Base-by-base conservation (phyloP, 2,329 filamentous ascomycete genomes). In the Chrysoporthe cubensis region DNA sequence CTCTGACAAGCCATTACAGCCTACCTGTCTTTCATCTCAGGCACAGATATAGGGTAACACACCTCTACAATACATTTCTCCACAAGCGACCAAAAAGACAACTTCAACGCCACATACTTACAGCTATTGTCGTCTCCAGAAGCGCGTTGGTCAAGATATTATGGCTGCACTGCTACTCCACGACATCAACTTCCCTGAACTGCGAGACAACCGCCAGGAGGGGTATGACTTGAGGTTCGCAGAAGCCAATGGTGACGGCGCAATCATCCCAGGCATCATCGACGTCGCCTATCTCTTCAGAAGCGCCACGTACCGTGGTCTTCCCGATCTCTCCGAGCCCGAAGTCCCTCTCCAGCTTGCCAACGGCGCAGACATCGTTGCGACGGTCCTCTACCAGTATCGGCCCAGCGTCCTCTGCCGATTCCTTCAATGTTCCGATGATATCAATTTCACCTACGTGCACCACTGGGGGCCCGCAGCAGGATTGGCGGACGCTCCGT, bases 301-400 rank as follows among this genome's bases (percentile, higher is more conserved):
- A 7, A 34, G 2, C 11, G 57, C n/a, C 8, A 2, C 57, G 1
- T 60, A 13, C 11, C 37, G 46, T 16, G 61, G 48, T 2, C 21
- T 62, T 13, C 59, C 46, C 32, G 26, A 62, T n/a, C 60, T 26
- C 21, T 7, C 44, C 32, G 26, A n/a, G 44, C 32, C 46, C 2
- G 48, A 44, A 18, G 4, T 43, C 50, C 7, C n/a, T 7, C 4
- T 18, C 13, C 26, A 42, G 1, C 61, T 32, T 21, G 21, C 42
- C 18, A 48, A 26, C 16, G 62, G 13, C 6, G 52, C 62, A 14
- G 62, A 65, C 54, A 65, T 65, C 42, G 48, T 65, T n/a, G 32
- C 42, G 26, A 65, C 52, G 40, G 16, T 65, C 32, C 54, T 65
- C 16, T 50, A 65, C 16, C 52, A 65, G 32, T 46, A 58, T 32